These are phyloP conservation scores for Trichomonas vaginalis DNA, from an alignment of 208 protist species.

Conservation along the genomic window DNA sequence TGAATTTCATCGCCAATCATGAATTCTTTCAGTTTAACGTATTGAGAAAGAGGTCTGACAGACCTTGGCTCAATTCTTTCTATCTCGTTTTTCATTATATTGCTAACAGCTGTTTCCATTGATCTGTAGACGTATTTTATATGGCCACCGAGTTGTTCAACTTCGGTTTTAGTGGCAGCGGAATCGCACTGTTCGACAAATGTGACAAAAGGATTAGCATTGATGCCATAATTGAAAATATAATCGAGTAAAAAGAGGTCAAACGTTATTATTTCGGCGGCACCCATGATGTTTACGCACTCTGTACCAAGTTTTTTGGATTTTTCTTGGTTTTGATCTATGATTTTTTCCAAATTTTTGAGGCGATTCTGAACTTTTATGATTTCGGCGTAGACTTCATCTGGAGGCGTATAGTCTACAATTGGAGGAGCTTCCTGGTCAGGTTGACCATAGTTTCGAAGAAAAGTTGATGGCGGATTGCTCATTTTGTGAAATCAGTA, in stretches of 20 bases:
- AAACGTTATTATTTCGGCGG: neutral
- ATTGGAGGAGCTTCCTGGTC: neutral
- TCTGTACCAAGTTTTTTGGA: neutral
- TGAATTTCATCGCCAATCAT: neutral
- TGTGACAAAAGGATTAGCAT: neutral
- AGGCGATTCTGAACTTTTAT: neutral
- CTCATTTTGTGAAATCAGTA: too few relatives aligned
- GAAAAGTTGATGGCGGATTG: neutral
- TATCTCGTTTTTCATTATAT: neutral
- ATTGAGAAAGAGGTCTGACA: neutral
- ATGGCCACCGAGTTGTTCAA: neutral
- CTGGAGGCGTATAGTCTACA: neutral
- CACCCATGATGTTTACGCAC: neutral
- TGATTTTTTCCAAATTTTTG: neutral
- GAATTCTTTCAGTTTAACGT: neutral
- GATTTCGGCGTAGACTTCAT: neutral
- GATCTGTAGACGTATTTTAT: neutral
- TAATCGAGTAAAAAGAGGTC: neutral
- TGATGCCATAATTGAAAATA: neutral
- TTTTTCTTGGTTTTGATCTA: neutral
- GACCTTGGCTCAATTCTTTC: neutral
- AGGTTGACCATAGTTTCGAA: neutral
- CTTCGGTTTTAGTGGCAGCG: neutral
- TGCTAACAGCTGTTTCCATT: neutral
- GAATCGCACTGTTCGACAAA: neutral